Base-by-base conservation (phyloP, 441 rosid species). In the Metrosideros polymorpha region DNA sequence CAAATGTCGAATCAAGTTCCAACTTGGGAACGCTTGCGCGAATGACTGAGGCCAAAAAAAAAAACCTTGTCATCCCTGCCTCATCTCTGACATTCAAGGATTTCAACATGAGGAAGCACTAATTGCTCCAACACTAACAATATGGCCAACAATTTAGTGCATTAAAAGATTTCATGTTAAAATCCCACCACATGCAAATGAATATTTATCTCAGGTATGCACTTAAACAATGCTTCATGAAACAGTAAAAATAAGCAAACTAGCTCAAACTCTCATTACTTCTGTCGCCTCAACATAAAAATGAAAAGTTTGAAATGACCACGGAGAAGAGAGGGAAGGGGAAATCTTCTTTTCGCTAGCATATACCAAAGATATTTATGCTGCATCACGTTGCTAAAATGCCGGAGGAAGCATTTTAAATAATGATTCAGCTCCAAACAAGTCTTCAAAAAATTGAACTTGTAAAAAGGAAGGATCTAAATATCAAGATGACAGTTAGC, bases 11-110 rank as follows among this genome's bases (percentile, higher is more conserved):
- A 91, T 94, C 96, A 85, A 94, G 85, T 32, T 89, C 86, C 90
- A 93, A 85, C 91, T 94, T 94, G 49, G 96, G 96, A 83, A 94
- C 95, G 84, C 93, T 91, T 88, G 93, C 95, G 86, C 95, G 87
- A 85, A 94, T 94, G 87, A 94, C 96, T 94, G 82, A 76, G 14
- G 35, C 87, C 84, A 6, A 71, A 49, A 15, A 76, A 9, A 8
- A 66, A 59, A 83, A 12, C 22, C n/a, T n/a, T 43, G 27, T 45
- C 55, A 84, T 35, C 19, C 35, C 79, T 35, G 45, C 47, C 79
- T 12, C 79, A 22, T 5, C 45, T 66, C 47, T 66, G 47, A 35
- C 14, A 66, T 66, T 66, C 79, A 66, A 19, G 15, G 8, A 66
- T 66, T 35, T 47, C 35, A 15, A n/a, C 27, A 66, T 19, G 47